Base-by-base conservation (phyloP, 176 grass and related monocot species). In the Carex cristatella region DNA sequence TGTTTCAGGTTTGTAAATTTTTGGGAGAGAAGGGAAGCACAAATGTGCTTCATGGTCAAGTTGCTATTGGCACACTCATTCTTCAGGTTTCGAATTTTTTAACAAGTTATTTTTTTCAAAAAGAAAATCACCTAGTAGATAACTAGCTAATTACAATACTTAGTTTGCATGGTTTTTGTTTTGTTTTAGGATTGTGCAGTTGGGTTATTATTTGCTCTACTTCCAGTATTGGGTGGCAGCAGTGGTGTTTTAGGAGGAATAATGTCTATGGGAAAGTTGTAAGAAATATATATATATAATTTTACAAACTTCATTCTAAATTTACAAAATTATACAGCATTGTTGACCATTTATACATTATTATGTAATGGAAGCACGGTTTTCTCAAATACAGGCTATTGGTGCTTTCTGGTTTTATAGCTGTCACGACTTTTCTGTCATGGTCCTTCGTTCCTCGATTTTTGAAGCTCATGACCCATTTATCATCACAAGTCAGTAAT, bases 371-470 rank as follows among this genome's bases (percentile, higher is more conserved):
- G 4, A 82, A 61, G n/a, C 38, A 80, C 83, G 71, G 70, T n/a
- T 89, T 87, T 86, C 30, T 81, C 53, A 66, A 90, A 48, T 94
- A 83, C 91, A 99, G 97, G 84, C 85, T 99, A 87, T 87, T 96
- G 87, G 83, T 99, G 9, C 83, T 99, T 78, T 91, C 97, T n/a
- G 53, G 94, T 86, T 99, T 94, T 90, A 84, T 96, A 64, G 82
- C 66, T 86, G 88, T 86, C 81, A 89, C 97, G 70, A 87, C 88
- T 89, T 80, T 99, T 83, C 86, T 99, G 84, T 95, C 97, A 65
- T 99, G 97, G 97, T 99, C 91, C 33, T 90, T 99, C 80, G 86
- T 99, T 91, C 97, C 97, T 83, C 90, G 91, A 51, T 99, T 99
- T 85, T 91, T 99, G 38, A 99, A 99, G 87, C 91, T 99, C 64